phyloP scores from a whole-genome alignment of 2,329 filamentous ascomycete species.

The Stagonosporopsis rhizophila region DNA sequence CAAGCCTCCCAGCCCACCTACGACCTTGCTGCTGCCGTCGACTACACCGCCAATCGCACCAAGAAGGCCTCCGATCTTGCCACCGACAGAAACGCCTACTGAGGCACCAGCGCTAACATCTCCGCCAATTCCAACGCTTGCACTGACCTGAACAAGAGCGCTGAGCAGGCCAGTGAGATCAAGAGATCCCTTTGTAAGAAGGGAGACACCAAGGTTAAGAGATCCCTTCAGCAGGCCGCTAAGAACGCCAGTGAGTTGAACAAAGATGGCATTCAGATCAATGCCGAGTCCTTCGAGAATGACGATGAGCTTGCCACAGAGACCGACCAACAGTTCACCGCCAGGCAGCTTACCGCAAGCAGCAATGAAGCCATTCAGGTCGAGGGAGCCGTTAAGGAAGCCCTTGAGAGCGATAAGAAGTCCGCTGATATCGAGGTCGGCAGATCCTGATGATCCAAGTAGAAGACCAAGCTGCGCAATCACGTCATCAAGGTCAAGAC shows the following conservation, averaged over 20 bases:
- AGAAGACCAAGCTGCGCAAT: constrained; percentile 9
- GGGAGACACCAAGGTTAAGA: not conserved
- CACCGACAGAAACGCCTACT: not conserved
- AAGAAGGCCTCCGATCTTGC: too few relatives aligned
- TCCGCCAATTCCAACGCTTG: not conserved
- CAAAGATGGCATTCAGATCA: constrained; percentile 6
- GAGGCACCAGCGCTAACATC: not conserved
- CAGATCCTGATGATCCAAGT: constrained; percentile 5
- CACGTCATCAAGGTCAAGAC: constrained; percentile 5
- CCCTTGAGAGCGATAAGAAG: constrained; percentile 2
- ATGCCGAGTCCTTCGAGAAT: constrained; percentile 7
- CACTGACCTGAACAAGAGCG: not conserved
- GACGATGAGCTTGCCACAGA: constrained; percentile 5
- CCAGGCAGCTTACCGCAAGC: constrained; percentile 6
- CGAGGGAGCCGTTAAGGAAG: constrained; percentile 4
- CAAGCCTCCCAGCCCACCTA: not conserved
- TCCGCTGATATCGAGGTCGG: constrained; percentile 3
- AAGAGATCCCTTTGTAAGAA: not conserved
- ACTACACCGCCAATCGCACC: not conserved
- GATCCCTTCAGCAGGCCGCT: constrained; percentile 2
- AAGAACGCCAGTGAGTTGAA: constrained; percentile 2
- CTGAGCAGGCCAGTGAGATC: not conserved
- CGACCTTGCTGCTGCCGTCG: not conserved
- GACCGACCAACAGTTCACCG: constrained; percentile 7
- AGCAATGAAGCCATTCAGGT: constrained; percentile 11